Base-by-base conservation (phyloP, 306 rosid genomes). In the Boehmeria nivea region DNA sequence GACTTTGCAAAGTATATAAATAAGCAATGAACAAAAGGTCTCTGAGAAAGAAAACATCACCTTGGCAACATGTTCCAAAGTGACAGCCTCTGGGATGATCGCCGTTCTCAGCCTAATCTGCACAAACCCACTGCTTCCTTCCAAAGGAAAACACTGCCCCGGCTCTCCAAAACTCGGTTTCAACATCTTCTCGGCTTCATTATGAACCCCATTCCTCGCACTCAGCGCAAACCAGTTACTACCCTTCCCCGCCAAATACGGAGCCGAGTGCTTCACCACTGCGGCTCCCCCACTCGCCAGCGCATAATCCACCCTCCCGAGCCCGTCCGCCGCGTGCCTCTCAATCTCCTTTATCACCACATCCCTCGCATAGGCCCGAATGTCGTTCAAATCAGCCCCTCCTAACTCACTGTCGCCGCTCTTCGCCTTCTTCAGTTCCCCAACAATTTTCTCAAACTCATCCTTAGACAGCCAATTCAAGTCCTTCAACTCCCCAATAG, bases 161-260 rank as follows among this genome's bases (percentile, higher is more conserved):
- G 99, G 96, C 69, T 93, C 96, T 7, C 99, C 99, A 57, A 93
- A 88, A 72, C 99, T 93, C 0, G 99, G 99, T 17, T 54, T 81
- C 69, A 93, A 63, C 99, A 93, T 81, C 81, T 72, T 88, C 15
- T 73, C 74, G 0, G 99, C 94, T 37, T 72, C 72, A 22, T 58
- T 59, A 37, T 72, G 86, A 34, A 79, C 86, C 51, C 73, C 74
- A 48, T 66, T 73, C 52, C 55, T 76, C 1, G 54, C 45, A 57
- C 61, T 34, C 34, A 1, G 45, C 62, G n/a, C 25, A 51, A 81
- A 79, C 95, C 87, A 88, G 44, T 61, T 75, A 38, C 68, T 51
- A 31, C 56, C 79, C 63, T 56, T 81, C 25, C 75, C 76, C 18
- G 20, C 31, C 43, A 60, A 18, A 65, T 5, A 81, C 0, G 87